Conservation (phyloP, 805 yeast species). For the Saccharomycopsis amapae region DNA sequence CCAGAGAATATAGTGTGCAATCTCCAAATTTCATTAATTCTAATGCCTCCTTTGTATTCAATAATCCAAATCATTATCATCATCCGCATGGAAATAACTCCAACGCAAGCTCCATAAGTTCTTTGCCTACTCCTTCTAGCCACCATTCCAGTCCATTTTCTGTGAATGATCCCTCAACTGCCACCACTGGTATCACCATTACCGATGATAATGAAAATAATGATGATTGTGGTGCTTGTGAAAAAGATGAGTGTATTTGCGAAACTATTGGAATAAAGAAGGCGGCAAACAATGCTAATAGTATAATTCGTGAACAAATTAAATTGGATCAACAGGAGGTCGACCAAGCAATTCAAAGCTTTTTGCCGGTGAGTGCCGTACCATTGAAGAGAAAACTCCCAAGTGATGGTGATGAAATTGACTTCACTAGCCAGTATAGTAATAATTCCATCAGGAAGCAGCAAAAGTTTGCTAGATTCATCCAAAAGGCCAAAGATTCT, state of each 20-base stretch:
- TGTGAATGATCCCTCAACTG: background rate
- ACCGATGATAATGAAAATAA: slow-evolving; percentile 21
- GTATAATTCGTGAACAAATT: slow-evolving; percentile 1
- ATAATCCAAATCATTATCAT: background rate
- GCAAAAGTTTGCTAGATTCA: slow-evolving; percentile 12
- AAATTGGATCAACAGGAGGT: background rate
- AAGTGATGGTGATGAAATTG: slow-evolving; percentile 10
- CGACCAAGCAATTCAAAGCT: background rate
- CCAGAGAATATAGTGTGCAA: background rate
- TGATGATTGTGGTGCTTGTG: slow-evolving; percentile 56
- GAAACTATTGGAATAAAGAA: slow-evolving; percentile 34
- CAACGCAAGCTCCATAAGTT: background rate
- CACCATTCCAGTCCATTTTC: slow-evolving; percentile 22
- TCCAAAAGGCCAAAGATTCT: slow-evolving; percentile 2
- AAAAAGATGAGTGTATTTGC: slow-evolving; percentile 63
- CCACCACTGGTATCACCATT: slow-evolving; percentile 1
- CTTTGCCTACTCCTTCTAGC: slow-evolving; percentile 22
- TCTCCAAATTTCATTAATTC: background rate
- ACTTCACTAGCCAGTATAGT: slow-evolving; percentile 14
- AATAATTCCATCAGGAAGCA: slow-evolving; percentile 16
- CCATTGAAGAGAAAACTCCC: slow-evolving; percentile 13
- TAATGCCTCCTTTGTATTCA: background rate
- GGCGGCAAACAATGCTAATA: slow-evolving; percentile 6
- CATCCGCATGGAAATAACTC: too few species aligned
- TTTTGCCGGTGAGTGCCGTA: slow-evolving; percentile 4